Evolutionary conservation across 2,329 filamentous ascomycete species (phyloP).

Genomic region (Neocucurbitaria cava): DNA sequence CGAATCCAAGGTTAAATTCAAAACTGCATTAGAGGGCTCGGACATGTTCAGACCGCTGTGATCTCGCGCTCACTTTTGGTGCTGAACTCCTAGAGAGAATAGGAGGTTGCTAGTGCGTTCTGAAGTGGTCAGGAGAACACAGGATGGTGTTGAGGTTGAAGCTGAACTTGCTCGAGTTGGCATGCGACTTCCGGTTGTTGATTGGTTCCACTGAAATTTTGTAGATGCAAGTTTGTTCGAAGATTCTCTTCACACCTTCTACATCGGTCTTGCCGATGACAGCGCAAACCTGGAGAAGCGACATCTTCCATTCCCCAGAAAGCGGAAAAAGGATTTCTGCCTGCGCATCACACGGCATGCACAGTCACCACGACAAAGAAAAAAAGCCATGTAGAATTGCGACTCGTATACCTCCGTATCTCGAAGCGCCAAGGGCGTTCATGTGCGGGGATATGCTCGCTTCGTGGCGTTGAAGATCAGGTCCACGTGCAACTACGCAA

Average conservation of each 20-base stretch:
- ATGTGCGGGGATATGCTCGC: conserved; percentile 11
- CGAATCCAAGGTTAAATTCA: neutral
- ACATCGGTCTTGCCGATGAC: conserved; percentile 15
- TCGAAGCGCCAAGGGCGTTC: conserved; percentile 14
- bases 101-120: conserved; percentile 6
- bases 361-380: neutral
- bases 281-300: neutral
- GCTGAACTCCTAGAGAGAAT: conserved; percentile 7
- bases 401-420: conserved; percentile 3
- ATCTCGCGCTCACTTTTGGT: conserved; percentile 2
- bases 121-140: conserved; percentile 5
- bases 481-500: conserved; percentile 26
- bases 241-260: conserved; percentile 21
- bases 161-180: conserved; percentile 8
- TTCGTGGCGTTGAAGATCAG: conserved; percentile 26
- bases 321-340: conserved; percentile 2
- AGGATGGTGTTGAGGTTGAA: conserved; percentile 10
- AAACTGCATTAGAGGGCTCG: neutral
- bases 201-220: conserved; percentile 17
- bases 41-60: neutral
- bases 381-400: neutral
- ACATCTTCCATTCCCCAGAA: conserved; percentile 3
- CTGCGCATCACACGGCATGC: neutral
- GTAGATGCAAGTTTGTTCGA: conserved; percentile 4
- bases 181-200: conserved; percentile 4